Base-by-base conservation (phyloP, 164 flowering plant genomes). In the Tetrastigma voinierianum region DNA sequence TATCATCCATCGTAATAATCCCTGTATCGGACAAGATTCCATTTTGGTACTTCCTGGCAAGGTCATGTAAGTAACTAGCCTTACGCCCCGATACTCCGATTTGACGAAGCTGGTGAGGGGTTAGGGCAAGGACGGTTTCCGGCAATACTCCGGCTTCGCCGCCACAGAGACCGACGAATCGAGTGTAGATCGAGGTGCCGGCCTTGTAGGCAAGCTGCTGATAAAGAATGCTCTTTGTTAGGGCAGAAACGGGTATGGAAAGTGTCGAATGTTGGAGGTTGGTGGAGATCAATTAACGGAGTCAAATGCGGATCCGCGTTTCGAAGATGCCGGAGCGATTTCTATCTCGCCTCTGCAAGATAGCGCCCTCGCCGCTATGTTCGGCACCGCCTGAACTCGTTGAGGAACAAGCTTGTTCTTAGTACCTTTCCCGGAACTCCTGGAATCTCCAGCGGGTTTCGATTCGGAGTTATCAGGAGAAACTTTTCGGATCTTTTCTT, bases 161-260 rank as follows among this genome's bases (percentile, higher is more conserved):
- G 8, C 98, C 99, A 53, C 97, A 90, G 10, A 92, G 88, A 2
- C 86, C 57, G 11, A 95, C 71, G 64, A 95, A 95, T 40, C 99
- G 91, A 9, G 84, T 77, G 79, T 90, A 95, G 67, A 92, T 89
- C 15, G 96, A 84, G 0, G 94, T 79, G 32, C 95, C 98, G 23
- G 99, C 99, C 54, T 95, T 95, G 72, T 74, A 84, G 5, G 98
- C 99, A 17, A 95, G 87, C 60, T 95, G 99, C 77, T 95, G 99
- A 68, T 90, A 92, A 17, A 95, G 86, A 40, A 95, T 95, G 77
- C 89, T 84, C 52, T 85, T 84, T 25, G 91, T 70, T 13, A 95
- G 87, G 64, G 96, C 93, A 9, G 83, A 69, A 95, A 95, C 2
- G 98, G 97, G 88, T 79, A 10, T 79, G 88, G 65, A 80, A 90